A percentile compares a stretch with the other conserved stretches of the same genome.
phyloP scores from a whole-genome alignment of 2,329 filamentous ascomycete species.

The Penicillium sp. region DNA sequence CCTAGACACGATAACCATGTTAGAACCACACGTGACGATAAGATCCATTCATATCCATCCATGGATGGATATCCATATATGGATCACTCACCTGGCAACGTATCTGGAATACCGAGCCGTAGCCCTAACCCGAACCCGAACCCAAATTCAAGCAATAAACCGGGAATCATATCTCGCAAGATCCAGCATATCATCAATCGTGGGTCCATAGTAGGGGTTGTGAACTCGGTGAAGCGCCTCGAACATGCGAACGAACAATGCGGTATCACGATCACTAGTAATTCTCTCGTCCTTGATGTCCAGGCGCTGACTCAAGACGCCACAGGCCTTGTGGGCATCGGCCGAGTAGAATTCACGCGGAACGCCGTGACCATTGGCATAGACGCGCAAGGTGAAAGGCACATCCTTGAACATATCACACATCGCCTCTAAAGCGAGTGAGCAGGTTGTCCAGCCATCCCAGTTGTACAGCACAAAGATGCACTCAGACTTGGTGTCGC shows the following conservation, averaged over 20 bases:
- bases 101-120: not conserved
- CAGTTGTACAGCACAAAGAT: slow-evolving; percentile 5
- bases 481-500: not conserved
- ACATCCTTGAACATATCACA: not conserved
- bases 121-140: not conserved
- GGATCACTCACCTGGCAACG: not conserved
- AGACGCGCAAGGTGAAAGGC: not conserved
- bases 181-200: not conserved
- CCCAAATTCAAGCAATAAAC: not conserved
- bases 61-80: too few species aligned
- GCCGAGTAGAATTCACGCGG: slow-evolving; percentile 4
- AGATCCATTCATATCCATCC: not conserved
- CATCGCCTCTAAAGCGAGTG: not conserved
- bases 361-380: not conserved
- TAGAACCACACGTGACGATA: too few species aligned
- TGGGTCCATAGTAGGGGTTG: not conserved
- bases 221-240: not conserved
- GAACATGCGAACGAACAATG: slow-evolving; percentile 1
- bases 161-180: slow-evolving; percentile 1
- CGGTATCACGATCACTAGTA: not conserved
- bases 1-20: too few species aligned
- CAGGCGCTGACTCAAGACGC: not conserved
- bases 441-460: slow-evolving; percentile 7
- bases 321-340: slow-evolving; percentile 1
- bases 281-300: not conserved